phyloP scores from a whole-genome alignment of 352 stramenopile species.

The Globisporangium takayamanum region DNA sequence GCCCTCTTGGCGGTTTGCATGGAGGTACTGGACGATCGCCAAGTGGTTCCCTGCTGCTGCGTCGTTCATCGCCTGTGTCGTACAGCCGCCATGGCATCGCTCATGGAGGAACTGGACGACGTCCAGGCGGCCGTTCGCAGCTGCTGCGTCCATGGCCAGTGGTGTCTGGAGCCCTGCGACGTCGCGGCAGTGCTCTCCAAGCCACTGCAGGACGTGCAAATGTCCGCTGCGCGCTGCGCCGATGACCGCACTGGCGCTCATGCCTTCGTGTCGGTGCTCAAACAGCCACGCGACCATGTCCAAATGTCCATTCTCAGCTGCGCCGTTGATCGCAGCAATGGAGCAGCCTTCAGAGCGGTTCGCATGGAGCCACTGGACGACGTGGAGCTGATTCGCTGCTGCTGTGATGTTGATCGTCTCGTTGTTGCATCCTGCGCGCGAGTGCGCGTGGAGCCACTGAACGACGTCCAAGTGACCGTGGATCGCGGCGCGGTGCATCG shows the following conservation, averaged over 20 bases:
- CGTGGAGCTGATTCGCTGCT: constrained; percentile 22
- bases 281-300: constrained; percentile 33
- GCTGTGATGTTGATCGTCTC: constrained; percentile 26
- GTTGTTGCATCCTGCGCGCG: constrained; percentile 20
- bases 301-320: constrained; percentile 31
- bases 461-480: constrained; percentile 23
- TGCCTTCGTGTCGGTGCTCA: constrained; percentile 18
- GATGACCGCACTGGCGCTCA: constrained; percentile 26
- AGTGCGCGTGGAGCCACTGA: constrained; percentile 25
- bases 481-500: constrained; percentile 24
- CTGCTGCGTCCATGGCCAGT: constrained; percentile 18
- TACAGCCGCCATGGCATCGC: background rate
- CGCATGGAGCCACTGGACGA: constrained; percentile 30
- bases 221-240: constrained; percentile 37
- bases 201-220: constrained; percentile 18
- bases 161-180: constrained; percentile 9
- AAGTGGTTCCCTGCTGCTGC: constrained; percentile 32
- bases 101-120: constrained; percentile 7
- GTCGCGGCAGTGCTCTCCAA: constrained; percentile 17
- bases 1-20: constrained; percentile 20
- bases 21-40: constrained; percentile 29
- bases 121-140: constrained; percentile 11
- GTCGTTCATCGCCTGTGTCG: constrained; percentile 17
- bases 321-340: constrained; percentile 29
- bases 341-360: constrained; percentile 22